phyloP scores from a whole-genome alignment of 1,139 yeast species.

The Suhomyces maxii region DNA sequence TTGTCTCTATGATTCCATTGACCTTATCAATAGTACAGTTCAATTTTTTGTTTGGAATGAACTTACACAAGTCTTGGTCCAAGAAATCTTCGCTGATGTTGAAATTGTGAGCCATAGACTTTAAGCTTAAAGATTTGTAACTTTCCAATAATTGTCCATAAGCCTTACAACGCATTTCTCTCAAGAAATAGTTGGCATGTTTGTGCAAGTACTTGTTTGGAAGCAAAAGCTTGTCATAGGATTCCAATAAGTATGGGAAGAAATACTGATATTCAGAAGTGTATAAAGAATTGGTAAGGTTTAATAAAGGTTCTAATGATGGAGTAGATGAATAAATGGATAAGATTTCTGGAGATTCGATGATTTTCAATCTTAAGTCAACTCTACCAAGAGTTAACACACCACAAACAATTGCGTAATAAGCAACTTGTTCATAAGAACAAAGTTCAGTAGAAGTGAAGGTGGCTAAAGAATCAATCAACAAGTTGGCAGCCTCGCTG shows the following conservation, averaged over 20 bases:
- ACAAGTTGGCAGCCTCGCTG: slow-evolving; percentile 74
- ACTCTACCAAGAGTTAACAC: slow-evolving; percentile 79
- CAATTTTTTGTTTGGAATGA: slow-evolving; percentile 89
- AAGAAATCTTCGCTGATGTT: slow-evolving; percentile 84
- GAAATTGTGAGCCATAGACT: slow-evolving; percentile 92
- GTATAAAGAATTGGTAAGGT: slow-evolving; percentile 83
- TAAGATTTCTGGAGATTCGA: slow-evolving; percentile 92
- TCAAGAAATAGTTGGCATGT: slow-evolving; percentile 80
- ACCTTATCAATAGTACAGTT: slow-evolving; percentile 96
- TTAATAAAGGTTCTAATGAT: slow-evolving; percentile 75
- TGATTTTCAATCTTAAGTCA: slow-evolving; percentile 77
- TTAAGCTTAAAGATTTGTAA: slow-evolving; percentile 83
- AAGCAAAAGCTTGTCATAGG: slow-evolving; percentile 71
- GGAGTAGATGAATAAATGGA: slow-evolving; percentile 74
- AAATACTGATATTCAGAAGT: slow-evolving; percentile 84
- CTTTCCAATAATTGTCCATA: slow-evolving; percentile 93
- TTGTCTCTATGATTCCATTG: slow-evolving; percentile 92
- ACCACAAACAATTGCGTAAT: slow-evolving; percentile 85
- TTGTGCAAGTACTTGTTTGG: slow-evolving; percentile 74
- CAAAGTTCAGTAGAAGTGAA: slow-evolving; percentile 94
- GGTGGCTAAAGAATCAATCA: slow-evolving; percentile 91
- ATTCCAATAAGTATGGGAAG: slow-evolving; percentile 75
- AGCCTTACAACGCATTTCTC: slow-evolving; percentile 95
- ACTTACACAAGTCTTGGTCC: slow-evolving; percentile 79
- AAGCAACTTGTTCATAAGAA: slow-evolving; percentile 86